phyloP scores from a whole-genome alignment of 2,329 filamentous ascomycete species.

The Microdochium nivale region DNA sequence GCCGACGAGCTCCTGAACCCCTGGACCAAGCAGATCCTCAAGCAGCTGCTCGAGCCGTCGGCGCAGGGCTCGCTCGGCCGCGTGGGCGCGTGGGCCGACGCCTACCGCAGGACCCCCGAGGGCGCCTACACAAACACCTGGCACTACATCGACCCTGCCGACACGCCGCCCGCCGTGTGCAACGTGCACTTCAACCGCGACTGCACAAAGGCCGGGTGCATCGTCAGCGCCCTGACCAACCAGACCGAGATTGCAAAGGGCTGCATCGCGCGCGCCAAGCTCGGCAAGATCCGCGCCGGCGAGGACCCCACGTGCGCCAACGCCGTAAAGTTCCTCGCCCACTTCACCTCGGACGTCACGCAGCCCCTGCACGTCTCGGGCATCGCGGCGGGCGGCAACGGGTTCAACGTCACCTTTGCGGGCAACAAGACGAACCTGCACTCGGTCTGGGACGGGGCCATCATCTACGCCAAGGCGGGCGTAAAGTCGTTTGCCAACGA shows the following conservation, averaged over 20 bases:
- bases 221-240: constrained; percentile 15
- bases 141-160: constrained; percentile 32
- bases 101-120: constrained; percentile 21
- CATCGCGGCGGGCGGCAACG: constrained; percentile 36
- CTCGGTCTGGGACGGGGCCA: constrained; percentile 40
- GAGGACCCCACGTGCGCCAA: constrained; percentile 8
- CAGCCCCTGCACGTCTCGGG: constrained; percentile 32
- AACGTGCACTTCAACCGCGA: constrained; percentile 26
- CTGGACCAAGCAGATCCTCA: constrained; percentile 14
- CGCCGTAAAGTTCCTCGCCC: constrained; percentile 22
- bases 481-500: constrained; percentile 9
- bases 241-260: constrained; percentile 12
- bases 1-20: constrained; percentile 12
- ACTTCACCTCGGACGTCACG: constrained; percentile 38
- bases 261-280: constrained; percentile 8
- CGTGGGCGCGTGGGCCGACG: constrained; percentile 31
- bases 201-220: constrained; percentile 22
- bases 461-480: constrained; percentile 24
- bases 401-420: constrained; percentile 34
- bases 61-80: constrained; percentile 22
- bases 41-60: constrained; percentile 21
- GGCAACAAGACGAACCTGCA: constrained; percentile 36
- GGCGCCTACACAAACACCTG: constrained; percentile 25
- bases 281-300: constrained; percentile 8
- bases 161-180: constrained; percentile 26